phyloP scores from a whole-genome alignment of 2,329 filamentous ascomycete genomes.

The Cercospora citrullina region DNA sequence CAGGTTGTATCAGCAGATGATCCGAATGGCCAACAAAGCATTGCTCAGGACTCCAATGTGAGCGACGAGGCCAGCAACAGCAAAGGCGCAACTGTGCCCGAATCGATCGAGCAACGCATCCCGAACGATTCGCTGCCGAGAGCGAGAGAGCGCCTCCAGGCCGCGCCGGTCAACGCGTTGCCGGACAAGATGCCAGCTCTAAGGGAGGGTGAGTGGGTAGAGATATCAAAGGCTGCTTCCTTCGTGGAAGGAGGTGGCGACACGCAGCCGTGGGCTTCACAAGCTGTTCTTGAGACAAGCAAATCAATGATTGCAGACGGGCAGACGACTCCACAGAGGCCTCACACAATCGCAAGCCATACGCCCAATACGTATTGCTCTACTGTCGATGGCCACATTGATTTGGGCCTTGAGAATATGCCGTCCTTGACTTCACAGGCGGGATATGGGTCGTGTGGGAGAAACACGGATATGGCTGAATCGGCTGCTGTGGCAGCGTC shows the following conservation, averaged over 20 bases:
- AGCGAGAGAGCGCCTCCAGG: constrained; percentile 21
- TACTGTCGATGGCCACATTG: constrained; percentile 20
- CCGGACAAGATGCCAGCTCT: constrained; percentile 31
- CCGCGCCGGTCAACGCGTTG: constrained; percentile 28
- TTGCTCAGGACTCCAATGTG: neutral
- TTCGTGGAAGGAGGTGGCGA: constrained; percentile 46
- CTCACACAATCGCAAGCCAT: constrained; percentile 10
- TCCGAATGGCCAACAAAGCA: neutral
- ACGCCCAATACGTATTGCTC: constrained; percentile 24
- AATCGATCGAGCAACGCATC: constrained; percentile 22
- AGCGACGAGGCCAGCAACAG: constrained; percentile 4
- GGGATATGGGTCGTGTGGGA: neutral
- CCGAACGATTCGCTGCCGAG: constrained; percentile 17
- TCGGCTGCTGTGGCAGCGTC: constrained; percentile 6
- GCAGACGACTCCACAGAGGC: constrained; percentile 11
- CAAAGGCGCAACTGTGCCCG: constrained; percentile 23
- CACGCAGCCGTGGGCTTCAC: constrained; percentile 50
- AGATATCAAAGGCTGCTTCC: constrained; percentile 28
- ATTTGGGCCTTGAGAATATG: constrained; percentile 18
- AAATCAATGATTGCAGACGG: constrained; percentile 37
- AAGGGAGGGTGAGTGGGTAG: constrained; percentile 4
- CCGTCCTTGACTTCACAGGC: constrained; percentile 16
- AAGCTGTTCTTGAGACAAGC: constrained; percentile 40
- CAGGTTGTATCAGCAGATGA: neutral
- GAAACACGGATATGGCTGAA: neutral